Conservation (phyloP, 2,329 filamentous ascomycete genomes). For the Trichoderma citrinoviride region DNA sequence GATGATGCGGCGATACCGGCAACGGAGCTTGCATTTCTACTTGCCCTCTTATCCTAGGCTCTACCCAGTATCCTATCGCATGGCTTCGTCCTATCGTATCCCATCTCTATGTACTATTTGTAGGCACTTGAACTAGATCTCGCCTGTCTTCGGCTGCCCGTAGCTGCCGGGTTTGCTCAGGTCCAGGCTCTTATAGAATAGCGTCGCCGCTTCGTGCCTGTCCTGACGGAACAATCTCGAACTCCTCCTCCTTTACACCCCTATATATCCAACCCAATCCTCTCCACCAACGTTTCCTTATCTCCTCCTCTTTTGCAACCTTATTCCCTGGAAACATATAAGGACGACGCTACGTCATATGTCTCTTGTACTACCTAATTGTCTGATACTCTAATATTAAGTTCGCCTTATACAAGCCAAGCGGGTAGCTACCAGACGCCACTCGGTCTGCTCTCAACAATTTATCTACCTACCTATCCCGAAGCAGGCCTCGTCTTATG, state of each 20-base stretch:
- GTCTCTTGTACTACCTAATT: neutral
- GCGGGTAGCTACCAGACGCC: neutral
- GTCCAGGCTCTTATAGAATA: conserved; percentile 1
- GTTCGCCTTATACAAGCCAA: neutral
- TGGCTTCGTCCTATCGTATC: neutral
- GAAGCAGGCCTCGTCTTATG: conserved; percentile 11
- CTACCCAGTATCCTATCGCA: neutral
- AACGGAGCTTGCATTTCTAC: neutral
- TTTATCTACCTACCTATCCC: neutral
- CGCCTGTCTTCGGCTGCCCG: conserved; percentile 18
- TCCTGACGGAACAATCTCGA: neutral
- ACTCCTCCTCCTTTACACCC: neutral
- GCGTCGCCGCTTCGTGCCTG: neutral
- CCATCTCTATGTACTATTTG: neutral
- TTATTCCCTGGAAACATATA: neutral
- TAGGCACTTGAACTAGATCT: neutral
- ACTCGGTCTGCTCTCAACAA: neutral
- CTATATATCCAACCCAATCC: neutral
- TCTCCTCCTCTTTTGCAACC: neutral
- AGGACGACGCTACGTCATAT: too few relatives aligned
- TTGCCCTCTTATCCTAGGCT: neutral
- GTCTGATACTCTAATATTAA: neutral
- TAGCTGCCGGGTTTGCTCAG: conserved; percentile 13
- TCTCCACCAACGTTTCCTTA: neutral
- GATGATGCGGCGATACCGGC: neutral